These are phyloP conservation scores for Hymenoscyphus infarciens DNA, from an alignment of 2,329 filamentous ascomycete genomes.

Conservation along the genomic window DNA sequence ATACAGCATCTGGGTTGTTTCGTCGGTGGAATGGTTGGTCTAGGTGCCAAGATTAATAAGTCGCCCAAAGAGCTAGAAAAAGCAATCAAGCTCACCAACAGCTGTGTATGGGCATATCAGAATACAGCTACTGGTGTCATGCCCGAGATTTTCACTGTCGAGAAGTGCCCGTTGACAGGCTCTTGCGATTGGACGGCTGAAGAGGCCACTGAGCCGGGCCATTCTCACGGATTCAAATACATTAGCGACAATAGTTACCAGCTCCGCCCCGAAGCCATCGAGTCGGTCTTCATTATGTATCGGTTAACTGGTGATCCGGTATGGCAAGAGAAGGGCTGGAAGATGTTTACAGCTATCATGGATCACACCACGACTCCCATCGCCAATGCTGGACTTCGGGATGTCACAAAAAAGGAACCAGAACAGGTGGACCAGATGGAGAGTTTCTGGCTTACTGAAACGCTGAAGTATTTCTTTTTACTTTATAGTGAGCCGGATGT, in stretches of 20 bases:
- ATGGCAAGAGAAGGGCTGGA: constrained; percentile 43
- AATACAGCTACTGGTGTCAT: constrained; percentile 56
- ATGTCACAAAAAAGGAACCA: constrained; percentile 34
- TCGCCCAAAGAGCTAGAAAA: constrained; percentile 50
- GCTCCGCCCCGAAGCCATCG: constrained; percentile 55
- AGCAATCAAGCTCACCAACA: constrained; percentile 55
- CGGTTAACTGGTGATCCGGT: constrained; percentile 20
- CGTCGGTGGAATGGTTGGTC: constrained; percentile 64
- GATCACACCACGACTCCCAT: constrained; percentile 40
- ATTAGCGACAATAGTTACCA: constrained; percentile 17
- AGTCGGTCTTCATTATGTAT: constrained; percentile 61
- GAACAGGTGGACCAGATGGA: constrained; percentile 51
- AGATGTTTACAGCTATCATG: constrained; percentile 44
- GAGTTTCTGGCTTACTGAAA: constrained; percentile 59
- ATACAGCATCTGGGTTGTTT: constrained; percentile 69
- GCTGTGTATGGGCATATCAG: constrained; percentile 60
- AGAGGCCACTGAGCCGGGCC: constrained; percentile 13
- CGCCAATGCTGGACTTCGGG: constrained; percentile 40
- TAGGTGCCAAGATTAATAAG: constrained; percentile 60
- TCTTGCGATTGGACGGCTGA: constrained; percentile 24
- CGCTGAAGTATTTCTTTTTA: constrained; percentile 60
- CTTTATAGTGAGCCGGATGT: constrained; percentile 45
- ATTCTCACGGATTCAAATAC: constrained; percentile 16
- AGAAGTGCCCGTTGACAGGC: constrained; percentile 15
- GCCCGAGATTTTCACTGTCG: constrained; percentile 52